Evolutionary conservation across 805 yeast species (phyloP), one percentile per base, ranked within the genome.

Genomic region (Metschnikowia amazonensis): DNA sequence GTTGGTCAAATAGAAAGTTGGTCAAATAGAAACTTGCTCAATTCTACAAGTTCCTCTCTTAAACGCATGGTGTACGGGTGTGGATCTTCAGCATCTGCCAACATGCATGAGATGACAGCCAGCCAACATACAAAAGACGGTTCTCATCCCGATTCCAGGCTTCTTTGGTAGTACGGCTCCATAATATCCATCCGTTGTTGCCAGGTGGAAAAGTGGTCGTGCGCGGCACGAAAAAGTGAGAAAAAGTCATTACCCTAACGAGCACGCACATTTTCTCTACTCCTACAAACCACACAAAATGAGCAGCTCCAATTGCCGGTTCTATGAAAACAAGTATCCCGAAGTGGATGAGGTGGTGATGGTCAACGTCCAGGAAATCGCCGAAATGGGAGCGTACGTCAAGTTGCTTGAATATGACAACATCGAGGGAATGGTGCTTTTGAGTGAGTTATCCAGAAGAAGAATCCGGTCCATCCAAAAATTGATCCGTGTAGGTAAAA

Each of bases 311-410:
- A 84, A 87, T 67, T 90, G 97, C 76, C 85, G 99, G 74, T 94
- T 86, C 72, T 94, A 94, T 68, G 99, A 92, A 72, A 94, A 90
- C 81, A 92, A 90, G 70, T 94, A 83, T 75, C 99, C 99, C 49
- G 99, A 94, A 71, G 96, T 94, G 62, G 99, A 94, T 59, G 99
- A 94, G 67, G 95, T 94, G 58, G 98, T 94, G 54, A 92, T 94
- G 95, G 99, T 94, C 64, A 94, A 94, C 70, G 99, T 94, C 57
- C 95, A 87, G 69, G 95, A 87, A 67, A 94, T 94, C 59, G 99
- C 98, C 57, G 99, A 94, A 69, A 94, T 94, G 99, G 99, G 99
- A 49, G 99, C 99, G 11, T 94, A 94, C 67, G 96, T 94, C 54
- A 92, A 89, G 69, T 77, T 94, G 55, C 78, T 94, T 54, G 99